Percentiles rank a stretch among this genome's conserved stretches.
These are phyloP conservation scores for Wickerhamiella brachini DNA, from an alignment of 805 yeast species.

Conservation along the genomic window DNA sequence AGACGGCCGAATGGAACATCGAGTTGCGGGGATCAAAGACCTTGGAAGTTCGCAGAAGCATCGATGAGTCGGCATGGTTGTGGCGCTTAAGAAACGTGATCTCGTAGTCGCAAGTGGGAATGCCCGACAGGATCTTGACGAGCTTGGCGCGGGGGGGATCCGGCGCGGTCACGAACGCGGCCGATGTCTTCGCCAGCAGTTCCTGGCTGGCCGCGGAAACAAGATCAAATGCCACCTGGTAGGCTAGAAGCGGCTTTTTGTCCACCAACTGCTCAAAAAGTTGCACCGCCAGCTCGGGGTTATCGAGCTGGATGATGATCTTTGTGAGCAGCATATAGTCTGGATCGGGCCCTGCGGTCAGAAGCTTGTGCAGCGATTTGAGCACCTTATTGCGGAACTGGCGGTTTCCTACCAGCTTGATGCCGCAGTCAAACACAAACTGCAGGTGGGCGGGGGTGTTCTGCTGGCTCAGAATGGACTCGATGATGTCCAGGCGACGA, in stretches of 20 bases:
- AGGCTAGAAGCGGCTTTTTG: conserved; percentile 46
- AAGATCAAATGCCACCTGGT: conserved; percentile 90
- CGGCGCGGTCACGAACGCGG: conserved; percentile 19
- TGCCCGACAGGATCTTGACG: conserved; percentile 66
- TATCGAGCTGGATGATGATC: conserved; percentile 79
- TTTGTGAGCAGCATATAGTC: conserved; percentile 79
- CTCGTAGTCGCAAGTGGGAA: conserved; percentile 87
- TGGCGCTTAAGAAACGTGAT: conserved; percentile 77
- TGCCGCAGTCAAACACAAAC: conserved; percentile 57
- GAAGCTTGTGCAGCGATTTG: conserved; percentile 44
- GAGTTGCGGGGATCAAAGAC: conserved; percentile 84
- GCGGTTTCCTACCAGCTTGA: conserved; percentile 50
- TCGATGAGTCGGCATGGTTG: conserved; percentile 72
- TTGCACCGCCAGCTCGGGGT: conserved; percentile 50
- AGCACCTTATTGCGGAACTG: conserved; percentile 54
- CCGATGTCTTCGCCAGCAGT: conserved; percentile 42
- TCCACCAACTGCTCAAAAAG: conserved; percentile 50
- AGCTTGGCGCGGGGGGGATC: conserved; percentile 30
- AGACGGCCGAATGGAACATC: conserved; percentile 88
- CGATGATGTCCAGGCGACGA: conserved; percentile 69
- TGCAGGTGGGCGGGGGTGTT: conserved; percentile 20
- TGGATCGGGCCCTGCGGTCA: conserved; percentile 38
- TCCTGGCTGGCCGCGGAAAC: conserved; percentile 88
- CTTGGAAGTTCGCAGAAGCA: conserved; percentile 68
- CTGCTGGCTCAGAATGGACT: conserved; percentile 33